Evolutionary conservation across 495 filamentous ascomycete species (phyloP), one percentile per base, ranked within the genome.

Genomic region (Hypoxylon trugodes): DNA sequence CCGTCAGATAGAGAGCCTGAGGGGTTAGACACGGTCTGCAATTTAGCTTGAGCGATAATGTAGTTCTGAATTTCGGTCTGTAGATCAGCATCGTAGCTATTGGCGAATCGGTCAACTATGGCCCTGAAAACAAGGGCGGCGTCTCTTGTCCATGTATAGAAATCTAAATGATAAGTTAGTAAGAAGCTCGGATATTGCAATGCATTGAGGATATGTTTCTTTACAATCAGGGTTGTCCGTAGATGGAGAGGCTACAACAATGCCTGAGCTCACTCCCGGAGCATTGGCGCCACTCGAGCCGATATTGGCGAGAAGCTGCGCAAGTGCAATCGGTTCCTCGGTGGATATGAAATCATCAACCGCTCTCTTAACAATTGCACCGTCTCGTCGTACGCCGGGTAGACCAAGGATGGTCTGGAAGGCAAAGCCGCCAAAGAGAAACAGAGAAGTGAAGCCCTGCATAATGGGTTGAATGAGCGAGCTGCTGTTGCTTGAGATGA

Each of bases 81-180:
- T 2, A 89, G 76, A 15, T 48, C 36, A 4, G 72, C 71, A 24
- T 78, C 75, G 69, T 89, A 82, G 30, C 79, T 83, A 41, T 81
- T 69, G 63, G 76, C 75, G 68, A 89, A 86, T 26, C 80, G 67
- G 59, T 90, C 87, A 30, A 87, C 74, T 25, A 91, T 58, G 8
- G 73, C 72, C 63, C 87, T 89, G 70, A 87, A 80, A 3, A 84
- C 83, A 59, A 92, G 74, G 6, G 85, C 82, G n/a, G 85, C 80
- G 67, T 91, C 89, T 55, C 89, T 78, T n/a, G 85, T 89, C 89
- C 89, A 92, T 8, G 87, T 88, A 60, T 83, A 91, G 65, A 73
- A 85, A 68, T 83, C 79, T 85, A 28, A 13, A 36, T 43, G 42
- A 22, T 41, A 9, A 54, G 28, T 56, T 21, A 62, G 61, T 32